phyloP scores from a whole-genome alignment of 2,329 filamentous ascomycete genomes.

The Grosmannia penicillata region DNA sequence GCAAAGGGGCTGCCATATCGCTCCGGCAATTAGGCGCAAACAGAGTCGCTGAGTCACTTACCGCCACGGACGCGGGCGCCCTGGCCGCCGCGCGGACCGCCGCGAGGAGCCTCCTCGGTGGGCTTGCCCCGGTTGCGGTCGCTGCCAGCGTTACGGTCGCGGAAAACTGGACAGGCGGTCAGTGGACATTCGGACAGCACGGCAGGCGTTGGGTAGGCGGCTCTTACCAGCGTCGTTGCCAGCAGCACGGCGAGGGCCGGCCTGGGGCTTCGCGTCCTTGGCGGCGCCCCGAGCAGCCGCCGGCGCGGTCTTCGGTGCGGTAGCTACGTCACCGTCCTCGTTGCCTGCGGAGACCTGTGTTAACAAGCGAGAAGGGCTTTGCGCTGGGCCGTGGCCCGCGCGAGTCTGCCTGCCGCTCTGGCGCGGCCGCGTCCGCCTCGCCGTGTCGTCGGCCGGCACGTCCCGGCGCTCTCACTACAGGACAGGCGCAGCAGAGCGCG shows the following conservation, averaged over 20 bases:
- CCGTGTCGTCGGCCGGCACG: no score
- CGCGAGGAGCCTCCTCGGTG: constrained; percentile 50
- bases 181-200: no score
- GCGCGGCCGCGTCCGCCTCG: no score
- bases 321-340: constrained; percentile 52
- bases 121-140: constrained; percentile 70
- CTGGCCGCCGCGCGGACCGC: constrained; percentile 44
- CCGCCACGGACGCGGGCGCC: constrained; percentile 48
- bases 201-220: neutral
- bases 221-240: constrained; percentile 78
- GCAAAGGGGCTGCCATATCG: neutral
- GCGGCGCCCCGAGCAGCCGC: constrained; percentile 51
- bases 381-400: no score
- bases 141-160: constrained; percentile 70
- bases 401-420: neutral
- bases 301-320: constrained; percentile 83
- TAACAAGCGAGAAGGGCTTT: neutral
- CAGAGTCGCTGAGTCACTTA: constrained; percentile 21
- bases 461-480: no score
- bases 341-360: constrained; percentile 30
- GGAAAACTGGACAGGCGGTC: constrained; percentile 52
- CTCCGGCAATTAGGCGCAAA: no score
- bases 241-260: constrained; percentile 36
- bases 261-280: constrained; percentile 67
- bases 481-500: no score